Base-by-base conservation (phyloP, 2,329 filamentous ascomycete genomes). In the Fusarium sp. region DNA sequence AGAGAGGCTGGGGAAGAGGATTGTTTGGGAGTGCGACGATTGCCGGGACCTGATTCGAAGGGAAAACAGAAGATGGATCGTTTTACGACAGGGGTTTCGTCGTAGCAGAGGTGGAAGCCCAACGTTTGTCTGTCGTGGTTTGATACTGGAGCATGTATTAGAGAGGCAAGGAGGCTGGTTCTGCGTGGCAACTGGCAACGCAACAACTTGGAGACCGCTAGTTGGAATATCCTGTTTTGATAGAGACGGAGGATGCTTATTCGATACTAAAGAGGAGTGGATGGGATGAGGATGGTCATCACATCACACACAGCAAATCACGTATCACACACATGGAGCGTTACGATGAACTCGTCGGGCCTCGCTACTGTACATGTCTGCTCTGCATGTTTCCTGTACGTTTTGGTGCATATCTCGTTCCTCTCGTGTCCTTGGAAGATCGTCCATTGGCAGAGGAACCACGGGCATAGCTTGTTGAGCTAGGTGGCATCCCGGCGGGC, bases 401-500 rank as follows among this genome's bases (percentile, higher is more conserved):
- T 67, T 53, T 50, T 65, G 49, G 23, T 69, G 65, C 68, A 71
- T 53, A 49, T 65, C 60, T 69, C 32, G 52, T 42, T 54, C 71
- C 58, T 60, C 66, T 73, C 50, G 50, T 74, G 71, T 59, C 63
- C 44, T 46, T 42, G 67, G 56, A 23, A 40, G 70, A 65, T 69
- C 57, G 46, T 67, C 70, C 37, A 73, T 73, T 73, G 71, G 71
- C 70, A 73, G 71, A 73, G 70, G 64, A 73, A 73, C 70, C 71
- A 71, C 67, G 25, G 42, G 57, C 65, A 53, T 64, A 58, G 67
- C 56, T 56, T 69, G 64, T 42, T 49, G 50, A 61, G 70, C 69
- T 77, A 72, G 69, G 71, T 75, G 67, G 69, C 74, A 77, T 79
- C 80, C 75, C 72, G 73, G 79, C 72, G 56, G 50, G 64, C 74